phyloP scores from a whole-genome alignment of 2,329 filamentous ascomycete species.

The Pyrenochaeta sp. region DNA sequence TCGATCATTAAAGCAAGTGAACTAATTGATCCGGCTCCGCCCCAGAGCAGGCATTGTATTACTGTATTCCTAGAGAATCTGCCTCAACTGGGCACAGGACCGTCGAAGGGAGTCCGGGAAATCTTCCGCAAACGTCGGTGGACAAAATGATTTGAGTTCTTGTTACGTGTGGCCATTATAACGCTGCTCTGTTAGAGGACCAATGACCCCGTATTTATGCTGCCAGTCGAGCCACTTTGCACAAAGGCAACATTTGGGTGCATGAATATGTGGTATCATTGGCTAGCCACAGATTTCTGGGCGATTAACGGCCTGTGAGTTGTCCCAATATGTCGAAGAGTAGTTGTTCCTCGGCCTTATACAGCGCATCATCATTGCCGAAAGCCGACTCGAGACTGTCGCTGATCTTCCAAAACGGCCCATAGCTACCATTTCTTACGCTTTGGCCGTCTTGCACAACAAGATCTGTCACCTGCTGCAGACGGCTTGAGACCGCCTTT shows the following conservation, averaged over 20 bases:
- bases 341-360: constrained; percentile 43
- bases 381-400: constrained; percentile 53
- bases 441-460: constrained; percentile 46
- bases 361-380: constrained; percentile 56
- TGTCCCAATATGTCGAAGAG: constrained; percentile 40
- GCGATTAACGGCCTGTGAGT: constrained; percentile 25
- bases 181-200: no score
- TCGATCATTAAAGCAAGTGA: neutral
- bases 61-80: no score
- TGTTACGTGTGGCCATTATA: no score
- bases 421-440: constrained; percentile 32
- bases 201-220: no score
- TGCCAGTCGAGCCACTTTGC: no score
- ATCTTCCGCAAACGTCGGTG: no score
- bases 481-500: constrained; percentile 58
- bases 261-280: neutral
- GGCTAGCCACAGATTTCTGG: neutral
- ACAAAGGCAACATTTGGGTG: neutral
- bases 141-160: no score
- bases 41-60: neutral
- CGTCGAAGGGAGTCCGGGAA: no score
- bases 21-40: neutral
- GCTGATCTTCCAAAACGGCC: constrained; percentile 49
- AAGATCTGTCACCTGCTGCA: constrained; percentile 56
- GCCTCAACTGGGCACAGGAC: no score